These are phyloP conservation scores for Erodium texanum DNA, from an alignment of 441 rosid genomes.

Conservation along the genomic window DNA sequence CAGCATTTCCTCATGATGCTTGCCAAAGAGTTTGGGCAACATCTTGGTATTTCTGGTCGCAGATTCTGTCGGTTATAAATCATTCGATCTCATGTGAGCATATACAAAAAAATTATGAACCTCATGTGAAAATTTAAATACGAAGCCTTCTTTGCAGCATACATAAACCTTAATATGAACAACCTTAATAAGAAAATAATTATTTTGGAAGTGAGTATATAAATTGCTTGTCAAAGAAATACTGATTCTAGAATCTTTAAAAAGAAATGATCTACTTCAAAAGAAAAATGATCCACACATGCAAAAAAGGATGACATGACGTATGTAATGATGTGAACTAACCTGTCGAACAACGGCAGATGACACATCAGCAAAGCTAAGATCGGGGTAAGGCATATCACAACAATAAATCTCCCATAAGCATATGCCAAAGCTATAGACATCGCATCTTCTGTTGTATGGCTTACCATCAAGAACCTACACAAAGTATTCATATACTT, in stretches of 20 bases:
- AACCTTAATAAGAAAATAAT: too few species aligned
- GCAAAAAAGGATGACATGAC: too few species aligned
- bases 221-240: too few species aligned
- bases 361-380: slow-evolving; percentile 83
- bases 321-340: background rate
- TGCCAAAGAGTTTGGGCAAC: slow-evolving; percentile 81
- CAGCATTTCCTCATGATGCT: slow-evolving; percentile 94
- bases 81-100: too few species aligned
- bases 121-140: background rate
- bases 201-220: too few species aligned
- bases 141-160: background rate
- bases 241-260: too few species aligned
- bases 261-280: too few species aligned
- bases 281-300: too few species aligned
- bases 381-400: slow-evolving; percentile 29
- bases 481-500: background rate
- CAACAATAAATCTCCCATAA: slow-evolving; percentile 2
- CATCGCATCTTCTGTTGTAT: background rate
- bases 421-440: background rate
- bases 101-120: too few species aligned
- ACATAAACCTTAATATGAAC: too few species aligned
- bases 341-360: slow-evolving; percentile 96
- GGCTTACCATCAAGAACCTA: slow-evolving; percentile 10
- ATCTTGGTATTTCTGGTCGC: slow-evolving; percentile 95
- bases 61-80: slow-evolving; percentile 42